A percentile compares a stretch with the other conserved stretches of the same genome.
phyloP scores from a whole-genome alignment of 768 basidiomycete genomes.

The Trametes maxima region DNA sequence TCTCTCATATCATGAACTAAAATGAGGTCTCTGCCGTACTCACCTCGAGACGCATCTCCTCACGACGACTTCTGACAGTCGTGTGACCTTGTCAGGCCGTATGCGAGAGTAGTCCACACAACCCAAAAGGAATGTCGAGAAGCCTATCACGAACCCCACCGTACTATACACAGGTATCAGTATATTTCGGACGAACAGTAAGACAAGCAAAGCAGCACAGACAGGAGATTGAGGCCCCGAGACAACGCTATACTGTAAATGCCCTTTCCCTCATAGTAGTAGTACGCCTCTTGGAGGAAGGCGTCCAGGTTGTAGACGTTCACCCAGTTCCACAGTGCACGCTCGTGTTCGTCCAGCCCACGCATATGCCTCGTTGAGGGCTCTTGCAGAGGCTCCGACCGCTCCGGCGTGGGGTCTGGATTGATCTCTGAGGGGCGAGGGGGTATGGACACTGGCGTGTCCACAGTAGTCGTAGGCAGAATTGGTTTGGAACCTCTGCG shows the following conservation, averaged over 20 bases:
- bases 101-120: slow-evolving; percentile 93
- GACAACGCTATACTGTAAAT: slow-evolving; percentile 93
- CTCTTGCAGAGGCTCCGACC: slow-evolving; percentile 25
- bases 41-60: slow-evolving; percentile 83
- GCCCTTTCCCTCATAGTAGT: slow-evolving; percentile 96
- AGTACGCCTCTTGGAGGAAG: slow-evolving; percentile 93
- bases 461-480: slow-evolving; percentile 38
- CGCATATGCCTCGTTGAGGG: slow-evolving; percentile 51
- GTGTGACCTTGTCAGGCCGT: slow-evolving; percentile 62
- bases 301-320: slow-evolving; percentile 97
- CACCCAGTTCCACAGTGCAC: slow-evolving; percentile 98
- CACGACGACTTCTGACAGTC: slow-evolving; percentile 81
- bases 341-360: slow-evolving; percentile 83
- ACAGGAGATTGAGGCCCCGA: slow-evolving; percentile 93
- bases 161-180: slow-evolving; percentile 59
- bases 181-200: slow-evolving; percentile 30
- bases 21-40: not conserved
- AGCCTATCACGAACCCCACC: slow-evolving; percentile 96
- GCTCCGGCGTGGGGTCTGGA: slow-evolving; percentile 35
- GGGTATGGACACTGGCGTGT: slow-evolving; percentile 50
- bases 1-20: no score
- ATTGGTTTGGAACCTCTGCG: slow-evolving; percentile 37
- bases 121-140: slow-evolving; percentile 93
- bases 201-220: slow-evolving; percentile 41
- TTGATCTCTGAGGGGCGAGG: slow-evolving; percentile 69